These are phyloP conservation scores for Alternaria incomplexa DNA, from an alignment of 2,329 filamentous ascomycete species.

Conservation along the genomic window DNA sequence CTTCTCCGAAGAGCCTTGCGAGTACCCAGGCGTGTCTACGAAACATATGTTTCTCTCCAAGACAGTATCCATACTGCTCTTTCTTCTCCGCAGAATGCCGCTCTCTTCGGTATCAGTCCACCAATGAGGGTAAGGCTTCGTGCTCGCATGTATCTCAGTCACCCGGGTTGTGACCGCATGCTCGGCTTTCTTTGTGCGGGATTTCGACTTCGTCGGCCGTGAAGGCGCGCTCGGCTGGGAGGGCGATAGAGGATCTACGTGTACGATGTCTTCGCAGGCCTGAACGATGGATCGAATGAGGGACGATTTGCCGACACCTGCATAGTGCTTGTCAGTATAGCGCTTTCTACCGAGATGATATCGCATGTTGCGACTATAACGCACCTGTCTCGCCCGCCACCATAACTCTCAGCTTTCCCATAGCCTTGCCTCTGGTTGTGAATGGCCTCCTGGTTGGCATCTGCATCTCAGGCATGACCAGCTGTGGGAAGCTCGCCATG, in stretches of 20 bases:
- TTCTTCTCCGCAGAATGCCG: slow-evolving; percentile 61
- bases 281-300: slow-evolving; percentile 89
- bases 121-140: slow-evolving; percentile 79
- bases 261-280: slow-evolving; percentile 87
- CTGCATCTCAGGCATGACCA: slow-evolving; percentile 96
- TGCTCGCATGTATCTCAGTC: slow-evolving; percentile 54
- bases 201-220: slow-evolving; percentile 30
- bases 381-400: slow-evolving; percentile 79
- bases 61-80: slow-evolving; percentile 76
- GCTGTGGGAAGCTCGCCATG: slow-evolving; percentile 64
- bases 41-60: slow-evolving; percentile 94
- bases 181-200: slow-evolving; percentile 32
- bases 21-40: slow-evolving; percentile 78
- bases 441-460: slow-evolving; percentile 91
- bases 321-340: slow-evolving; percentile 16
- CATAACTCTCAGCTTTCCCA: slow-evolving; percentile 89
- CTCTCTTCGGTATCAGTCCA: slow-evolving; percentile 80
- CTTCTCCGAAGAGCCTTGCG: slow-evolving; percentile 48
- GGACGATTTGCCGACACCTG: slow-evolving; percentile 86
- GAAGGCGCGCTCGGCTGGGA: slow-evolving; percentile 34
- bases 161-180: slow-evolving; percentile 35
- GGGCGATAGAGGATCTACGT: slow-evolving; percentile 72
- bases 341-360: not conserved
- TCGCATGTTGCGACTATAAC: not conserved
- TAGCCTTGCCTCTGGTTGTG: slow-evolving; percentile 79